Conservation (phyloP, 371 early-diverging fungal species). For the Umbelopsis sp. region DNA sequence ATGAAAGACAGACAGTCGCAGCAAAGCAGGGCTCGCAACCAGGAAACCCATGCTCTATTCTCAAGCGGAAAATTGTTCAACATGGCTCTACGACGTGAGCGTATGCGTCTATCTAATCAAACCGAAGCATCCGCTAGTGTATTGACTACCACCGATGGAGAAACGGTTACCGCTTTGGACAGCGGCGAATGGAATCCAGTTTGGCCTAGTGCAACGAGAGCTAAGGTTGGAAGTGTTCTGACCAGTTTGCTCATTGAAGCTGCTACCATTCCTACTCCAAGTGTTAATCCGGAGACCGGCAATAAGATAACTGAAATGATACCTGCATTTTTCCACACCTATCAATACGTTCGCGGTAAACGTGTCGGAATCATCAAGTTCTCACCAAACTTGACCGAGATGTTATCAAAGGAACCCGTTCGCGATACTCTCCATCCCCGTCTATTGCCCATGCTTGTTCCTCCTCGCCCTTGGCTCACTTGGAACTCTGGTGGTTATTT, state of each 20-base stretch:
- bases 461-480: slow-evolving; percentile 94
- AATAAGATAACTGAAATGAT: slow-evolving; percentile 59
- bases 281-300: slow-evolving; percentile 61
- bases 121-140: slow-evolving; percentile 31
- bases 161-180: slow-evolving; percentile 33
- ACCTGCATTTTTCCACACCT: slow-evolving; percentile 85
- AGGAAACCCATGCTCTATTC: slow-evolving; percentile 63
- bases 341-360: slow-evolving; percentile 66
- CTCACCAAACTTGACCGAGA: slow-evolving; percentile 70
- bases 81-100: slow-evolving; percentile 74
- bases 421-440: slow-evolving; percentile 74
- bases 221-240: slow-evolving; percentile 70
- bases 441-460: slow-evolving; percentile 93
- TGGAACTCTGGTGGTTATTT: slow-evolving; percentile 91
- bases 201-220: slow-evolving; percentile 68
- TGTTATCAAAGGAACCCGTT: slow-evolving; percentile 69
- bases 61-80: slow-evolving; percentile 78
- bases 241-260: slow-evolving; percentile 74
- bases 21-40: slow-evolving; percentile 32
- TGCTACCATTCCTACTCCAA: slow-evolving; percentile 71
- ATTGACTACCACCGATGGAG: slow-evolving; percentile 30
- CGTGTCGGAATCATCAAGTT: slow-evolving; percentile 76
- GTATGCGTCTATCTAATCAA: slow-evolving; percentile 59
- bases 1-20: slow-evolving; percentile 52
- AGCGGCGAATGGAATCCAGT: slow-evolving; percentile 61